These are phyloP conservation scores for Talaromyces islandicus DNA, from an alignment of 2,329 filamentous ascomycete species.

Conservation along the genomic window DNA sequence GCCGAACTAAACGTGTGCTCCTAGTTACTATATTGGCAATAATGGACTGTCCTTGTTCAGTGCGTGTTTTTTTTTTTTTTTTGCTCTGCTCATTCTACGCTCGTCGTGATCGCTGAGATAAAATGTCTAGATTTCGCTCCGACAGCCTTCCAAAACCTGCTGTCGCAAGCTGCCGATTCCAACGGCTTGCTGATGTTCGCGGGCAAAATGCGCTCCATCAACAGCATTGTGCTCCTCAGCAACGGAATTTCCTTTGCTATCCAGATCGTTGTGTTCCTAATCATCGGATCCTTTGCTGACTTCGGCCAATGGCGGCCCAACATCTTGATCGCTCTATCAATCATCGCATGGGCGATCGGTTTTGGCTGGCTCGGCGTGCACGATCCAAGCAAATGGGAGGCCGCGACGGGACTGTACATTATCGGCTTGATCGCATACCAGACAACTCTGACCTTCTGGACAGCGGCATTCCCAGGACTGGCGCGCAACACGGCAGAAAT, in stretches of 20 bases:
- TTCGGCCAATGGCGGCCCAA: slow-evolving; percentile 61
- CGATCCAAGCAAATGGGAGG: slow-evolving; percentile 53
- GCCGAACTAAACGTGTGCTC: slow-evolving; percentile 14
- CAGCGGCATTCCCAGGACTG: slow-evolving; percentile 56
- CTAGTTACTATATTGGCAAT: slow-evolving; percentile 59
- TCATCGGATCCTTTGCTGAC: slow-evolving; percentile 49
- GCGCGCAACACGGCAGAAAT: slow-evolving; percentile 50
- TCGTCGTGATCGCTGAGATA: neutral
- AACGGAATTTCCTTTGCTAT: slow-evolving; percentile 65
- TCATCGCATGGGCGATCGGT: slow-evolving; percentile 57
- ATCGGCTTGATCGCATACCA: slow-evolving; percentile 62
- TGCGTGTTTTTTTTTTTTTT: slow-evolving; percentile 15
- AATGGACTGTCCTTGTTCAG: slow-evolving; percentile 59
- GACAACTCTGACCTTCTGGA: slow-evolving; percentile 64
- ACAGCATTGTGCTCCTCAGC: slow-evolving; percentile 58
- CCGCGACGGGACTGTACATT: slow-evolving; percentile 58
- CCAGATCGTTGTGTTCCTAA: slow-evolving; percentile 50
- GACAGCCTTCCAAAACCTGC: slow-evolving; percentile 59
- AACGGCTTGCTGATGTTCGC: slow-evolving; percentile 50
- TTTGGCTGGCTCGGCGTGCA: slow-evolving; percentile 65
- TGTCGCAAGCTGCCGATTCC: slow-evolving; percentile 55
- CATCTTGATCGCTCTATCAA: slow-evolving; percentile 56
- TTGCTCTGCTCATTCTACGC: neutral
- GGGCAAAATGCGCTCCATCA: slow-evolving; percentile 53
- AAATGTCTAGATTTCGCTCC: slow-evolving; percentile 48